Conservation (phyloP, 805 yeast genomes). For the Lipomyces yamadae region DNA sequence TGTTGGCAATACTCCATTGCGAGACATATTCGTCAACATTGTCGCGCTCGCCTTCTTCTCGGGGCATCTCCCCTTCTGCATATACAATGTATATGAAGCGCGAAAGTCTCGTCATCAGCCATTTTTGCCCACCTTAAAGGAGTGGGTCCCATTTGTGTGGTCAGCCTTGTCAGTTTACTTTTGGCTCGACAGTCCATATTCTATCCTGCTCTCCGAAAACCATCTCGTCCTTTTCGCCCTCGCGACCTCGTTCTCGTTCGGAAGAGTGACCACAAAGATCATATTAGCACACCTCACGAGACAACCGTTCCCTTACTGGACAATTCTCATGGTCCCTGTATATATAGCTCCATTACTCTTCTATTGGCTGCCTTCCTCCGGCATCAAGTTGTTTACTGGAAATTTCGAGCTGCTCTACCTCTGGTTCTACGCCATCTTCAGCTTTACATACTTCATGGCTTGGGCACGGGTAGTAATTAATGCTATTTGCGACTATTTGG, state of each 20-base stretch:
- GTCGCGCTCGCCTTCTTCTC: constrained; percentile 49
- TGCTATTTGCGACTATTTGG: constrained; percentile 78
- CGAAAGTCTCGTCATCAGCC: constrained; percentile 48
- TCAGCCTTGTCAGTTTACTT: constrained; percentile 57
- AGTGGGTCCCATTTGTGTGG: constrained; percentile 70
- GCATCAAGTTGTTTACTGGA: constrained; percentile 38
- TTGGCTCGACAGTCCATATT: constrained; percentile 54
- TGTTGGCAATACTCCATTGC: constrained; percentile 52
- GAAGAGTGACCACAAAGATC: constrained; percentile 64
- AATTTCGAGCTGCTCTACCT: constrained; percentile 50
- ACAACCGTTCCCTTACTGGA: constrained; percentile 76
- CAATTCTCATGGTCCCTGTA: constrained; percentile 63
- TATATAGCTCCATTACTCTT: constrained; percentile 46
- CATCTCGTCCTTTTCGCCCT: constrained; percentile 74
- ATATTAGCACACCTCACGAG: constrained; percentile 86
- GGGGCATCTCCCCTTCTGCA: constrained; percentile 71
- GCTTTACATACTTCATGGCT: constrained; percentile 66
- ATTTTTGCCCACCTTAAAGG: constrained; percentile 51
- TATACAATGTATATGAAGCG: constrained; percentile 52
- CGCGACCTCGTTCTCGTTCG: constrained; percentile 82
- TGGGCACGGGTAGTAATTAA: constrained; percentile 76
- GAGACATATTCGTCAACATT: constrained; percentile 42
- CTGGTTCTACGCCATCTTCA: constrained; percentile 65
- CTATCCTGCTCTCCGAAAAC: constrained; percentile 51
- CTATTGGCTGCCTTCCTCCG: constrained; percentile 56